Evolutionary conservation across 129 eudicot genomes (phyloP).

Genomic region (Kitagawia praeruptora): DNA sequence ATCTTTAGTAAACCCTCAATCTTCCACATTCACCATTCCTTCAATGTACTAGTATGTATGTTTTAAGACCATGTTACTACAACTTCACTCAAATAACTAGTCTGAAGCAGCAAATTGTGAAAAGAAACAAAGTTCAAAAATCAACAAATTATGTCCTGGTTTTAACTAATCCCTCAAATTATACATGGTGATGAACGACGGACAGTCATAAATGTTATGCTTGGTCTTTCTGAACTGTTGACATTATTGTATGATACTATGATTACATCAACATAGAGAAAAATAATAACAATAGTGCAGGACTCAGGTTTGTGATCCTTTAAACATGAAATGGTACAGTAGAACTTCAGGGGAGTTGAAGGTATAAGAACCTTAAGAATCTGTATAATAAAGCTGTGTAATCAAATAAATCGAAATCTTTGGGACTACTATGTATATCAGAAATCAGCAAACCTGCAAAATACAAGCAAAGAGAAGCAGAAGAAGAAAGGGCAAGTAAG

Average conservation of each 20-base stretch:
- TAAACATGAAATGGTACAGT: neutral
- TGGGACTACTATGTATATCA: neutral
- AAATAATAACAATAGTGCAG: neutral
- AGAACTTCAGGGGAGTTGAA: neutral
- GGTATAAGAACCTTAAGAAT: neutral
- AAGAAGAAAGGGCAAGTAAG: neutral
- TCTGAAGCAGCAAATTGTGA: neutral
- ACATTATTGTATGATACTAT: neutral
- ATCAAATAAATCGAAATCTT: neutral
- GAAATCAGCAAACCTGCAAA: neutral
- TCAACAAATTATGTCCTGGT: neutral
- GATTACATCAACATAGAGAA: neutral
- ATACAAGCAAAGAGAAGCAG: neutral
- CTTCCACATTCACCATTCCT: neutral
- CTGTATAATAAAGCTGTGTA: neutral
- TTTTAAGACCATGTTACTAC: neutral
- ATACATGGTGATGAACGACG: neutral
- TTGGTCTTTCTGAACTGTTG: neutral
- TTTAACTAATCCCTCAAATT: neutral
- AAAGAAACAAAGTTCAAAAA: neutral
- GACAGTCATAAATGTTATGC: neutral
- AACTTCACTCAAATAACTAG: neutral
- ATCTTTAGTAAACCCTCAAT: neutral
- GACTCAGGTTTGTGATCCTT: neutral
- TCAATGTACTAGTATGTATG: neutral